Base-by-base conservation (phyloP, 805 yeast genomes). In the Kuraishia cidri region DNA sequence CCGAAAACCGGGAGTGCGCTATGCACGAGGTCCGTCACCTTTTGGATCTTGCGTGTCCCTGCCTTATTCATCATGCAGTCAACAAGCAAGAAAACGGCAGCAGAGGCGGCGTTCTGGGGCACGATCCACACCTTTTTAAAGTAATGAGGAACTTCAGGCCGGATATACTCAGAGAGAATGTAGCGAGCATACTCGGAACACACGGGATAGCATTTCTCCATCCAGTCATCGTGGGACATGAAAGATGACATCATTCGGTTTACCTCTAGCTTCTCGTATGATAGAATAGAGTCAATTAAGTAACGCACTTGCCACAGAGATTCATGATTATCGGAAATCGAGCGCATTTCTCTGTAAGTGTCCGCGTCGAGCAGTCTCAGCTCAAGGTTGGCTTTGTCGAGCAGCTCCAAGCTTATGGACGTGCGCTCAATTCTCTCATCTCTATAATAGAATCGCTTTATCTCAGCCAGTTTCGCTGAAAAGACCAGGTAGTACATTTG, bases 201-300 rank as follows among this genome's bases (percentile, higher is more conserved):
- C 1, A 35, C 37, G 5, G 33, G 32, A 28, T 50, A 45, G 28
- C 46, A 43, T 5, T 30, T 21, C 10, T 26, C 22, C 6, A 33
- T 36, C 58, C 58, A 53, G 14, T 46, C 42, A 12, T 40, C 35
- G 26, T 45, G 33, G 12, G 37, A 30, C 47, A 51, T 38, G 34
- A 47, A 50, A 1, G 41, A 31, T 6, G 56, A 46, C 52, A 53
- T 46, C 35, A 43, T 47, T 24, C 52, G 39, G 32, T 53, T 53
- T 10, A 53, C 44, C 15, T 52, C 55, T 8, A 52, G 31, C 11
- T 48, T 26, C 33, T 51, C 58, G 28, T 47, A 43, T 4, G 39
- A 30, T 6, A 52, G 29, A 5, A 26, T 32, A 18, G 37, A 40
- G 8, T 39, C 37, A 15, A 39, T 30, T 6, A 46, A 34, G 34